A percentile compares a stretch with the other conserved stretches of the same genome.
These are phyloP conservation scores for Hippophae tibetana DNA, from an alignment of 306 rosid species.

Conservation along the genomic window DNA sequence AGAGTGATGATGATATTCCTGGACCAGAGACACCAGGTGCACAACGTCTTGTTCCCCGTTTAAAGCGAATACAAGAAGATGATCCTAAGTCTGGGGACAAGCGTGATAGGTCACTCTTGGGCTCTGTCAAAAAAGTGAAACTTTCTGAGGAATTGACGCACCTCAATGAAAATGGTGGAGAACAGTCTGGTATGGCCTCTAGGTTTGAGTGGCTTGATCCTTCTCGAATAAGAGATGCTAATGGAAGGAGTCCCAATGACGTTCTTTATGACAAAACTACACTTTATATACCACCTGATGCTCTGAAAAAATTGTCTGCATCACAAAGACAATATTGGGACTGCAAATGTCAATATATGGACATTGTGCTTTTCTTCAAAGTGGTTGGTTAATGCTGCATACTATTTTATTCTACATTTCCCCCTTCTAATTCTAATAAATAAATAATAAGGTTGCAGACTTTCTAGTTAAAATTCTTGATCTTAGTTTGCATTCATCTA, in stretches of 20 bases:
- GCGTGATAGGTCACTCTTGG: constrained; percentile 21
- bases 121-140: constrained; percentile 54
- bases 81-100: constrained; percentile 27
- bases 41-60: constrained; percentile 39
- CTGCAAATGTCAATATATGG: constrained; percentile 89
- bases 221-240: constrained; percentile 68
- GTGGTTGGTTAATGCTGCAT: constrained; percentile 56
- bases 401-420: background rate
- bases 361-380: constrained; percentile 77
- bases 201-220: constrained; percentile 94
- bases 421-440: background rate
- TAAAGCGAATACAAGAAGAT: constrained; percentile 56
- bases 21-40: constrained; percentile 83
- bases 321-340: constrained; percentile 93
- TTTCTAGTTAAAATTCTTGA: constrained; percentile 3
- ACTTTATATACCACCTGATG: constrained; percentile 71
- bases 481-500: constrained; percentile 15
- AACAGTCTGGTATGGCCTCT: constrained; percentile 42
- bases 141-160: constrained; percentile 39
- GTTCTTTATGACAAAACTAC: constrained; percentile 64
- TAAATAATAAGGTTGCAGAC: background rate
- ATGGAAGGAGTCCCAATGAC: constrained; percentile 51
- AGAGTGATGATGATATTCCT: constrained; percentile 29
- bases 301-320: constrained; percentile 72
- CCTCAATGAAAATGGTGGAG: constrained; percentile 30